These are phyloP conservation scores for Vanrija sp. DNA, from an alignment of 1,284 basidiomycete species.

Conservation along the genomic window DNA sequence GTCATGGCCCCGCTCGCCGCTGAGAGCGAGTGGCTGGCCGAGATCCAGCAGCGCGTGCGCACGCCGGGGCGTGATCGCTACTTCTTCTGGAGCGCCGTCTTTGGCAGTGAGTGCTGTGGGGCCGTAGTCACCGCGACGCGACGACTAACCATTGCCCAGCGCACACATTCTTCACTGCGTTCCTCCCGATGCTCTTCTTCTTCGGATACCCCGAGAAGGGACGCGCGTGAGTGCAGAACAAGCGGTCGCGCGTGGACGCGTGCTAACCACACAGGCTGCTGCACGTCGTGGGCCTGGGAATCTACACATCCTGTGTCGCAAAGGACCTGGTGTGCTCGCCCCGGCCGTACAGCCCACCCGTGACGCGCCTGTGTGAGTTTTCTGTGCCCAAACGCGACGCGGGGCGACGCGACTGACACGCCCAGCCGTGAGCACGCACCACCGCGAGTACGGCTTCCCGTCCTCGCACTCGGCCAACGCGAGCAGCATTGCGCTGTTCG, in stretches of 20 bases:
- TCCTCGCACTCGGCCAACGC: conserved; percentile 93
- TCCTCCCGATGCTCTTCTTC: conserved; percentile 81
- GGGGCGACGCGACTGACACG: neutral
- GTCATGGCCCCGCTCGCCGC: conserved; percentile 60
- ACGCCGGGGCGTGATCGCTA: conserved; percentile 73
- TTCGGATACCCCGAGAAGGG: conserved; percentile 71
- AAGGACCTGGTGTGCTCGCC: conserved; percentile 91
- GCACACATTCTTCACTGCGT: conserved; percentile 91
- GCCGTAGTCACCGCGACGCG: neutral
- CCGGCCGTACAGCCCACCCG: conserved; percentile 83
- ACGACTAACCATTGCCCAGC: conserved; percentile 42
- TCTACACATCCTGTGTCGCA: conserved; percentile 75
- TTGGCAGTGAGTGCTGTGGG: conserved; percentile 58
- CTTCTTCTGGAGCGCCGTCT: conserved; percentile 83
- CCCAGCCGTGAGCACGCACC: conserved; percentile 74
- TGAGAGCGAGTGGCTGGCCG: conserved; percentile 66
- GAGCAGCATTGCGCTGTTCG: conserved; percentile 78
- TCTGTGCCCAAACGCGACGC: neutral
- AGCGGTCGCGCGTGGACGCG: neutral
- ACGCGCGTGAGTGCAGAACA: conserved; percentile 59
- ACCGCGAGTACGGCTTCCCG: conserved; percentile 68
- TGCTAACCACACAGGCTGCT: conserved; percentile 55
- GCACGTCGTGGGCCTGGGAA: conserved; percentile 71
- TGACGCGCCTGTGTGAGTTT: conserved; percentile 62
- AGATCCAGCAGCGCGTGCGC: conserved; percentile 64